These are phyloP conservation scores for Diaporthe destruens DNA, from an alignment of 2,329 filamentous ascomycete species.

Conservation along the genomic window DNA sequence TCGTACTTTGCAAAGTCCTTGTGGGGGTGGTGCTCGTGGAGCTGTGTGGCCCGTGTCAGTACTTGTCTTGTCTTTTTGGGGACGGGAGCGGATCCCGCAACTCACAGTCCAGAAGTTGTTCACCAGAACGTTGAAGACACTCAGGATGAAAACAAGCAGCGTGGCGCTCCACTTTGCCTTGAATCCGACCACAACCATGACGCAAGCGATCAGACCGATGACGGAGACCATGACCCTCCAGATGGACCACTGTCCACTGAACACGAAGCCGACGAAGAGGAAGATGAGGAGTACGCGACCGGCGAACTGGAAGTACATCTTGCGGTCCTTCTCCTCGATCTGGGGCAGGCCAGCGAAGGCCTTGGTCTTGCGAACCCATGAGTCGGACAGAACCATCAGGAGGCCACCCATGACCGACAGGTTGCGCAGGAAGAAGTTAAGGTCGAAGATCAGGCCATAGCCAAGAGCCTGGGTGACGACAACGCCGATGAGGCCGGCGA, in stretches of 20 bases:
- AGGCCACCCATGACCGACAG: slow-evolving; percentile 96
- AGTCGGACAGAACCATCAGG: slow-evolving; percentile 97
- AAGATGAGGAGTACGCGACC: slow-evolving; percentile 96
- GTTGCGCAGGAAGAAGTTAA: slow-evolving; percentile 99
- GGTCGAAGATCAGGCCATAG: slow-evolving; percentile 97
- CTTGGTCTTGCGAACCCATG: slow-evolving; percentile 97
- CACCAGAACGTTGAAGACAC: slow-evolving; percentile 95
- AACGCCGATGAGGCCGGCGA: slow-evolving; percentile 88
- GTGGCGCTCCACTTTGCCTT: slow-evolving; percentile 99
- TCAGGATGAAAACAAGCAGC: slow-evolving; percentile 93
- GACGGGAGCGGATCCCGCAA: slow-evolving; percentile 43
- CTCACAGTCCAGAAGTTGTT: slow-evolving; percentile 99
- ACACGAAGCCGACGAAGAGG: slow-evolving; percentile 96
- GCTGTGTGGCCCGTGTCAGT: slow-evolving; percentile 63
- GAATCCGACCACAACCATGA: slow-evolving; percentile 99
- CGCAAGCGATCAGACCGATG: slow-evolving; percentile 88
- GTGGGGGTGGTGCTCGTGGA: slow-evolving; percentile 97
- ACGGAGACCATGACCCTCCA: slow-evolving; percentile 88
- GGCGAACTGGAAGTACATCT: slow-evolving; percentile 99
- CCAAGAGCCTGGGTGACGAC: slow-evolving; percentile 94
- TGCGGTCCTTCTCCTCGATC: slow-evolving; percentile 98
- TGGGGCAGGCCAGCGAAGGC: slow-evolving; percentile 93
- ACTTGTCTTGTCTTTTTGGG: slow-evolving; percentile 29
- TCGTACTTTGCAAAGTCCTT: slow-evolving; percentile 99
- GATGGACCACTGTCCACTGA: slow-evolving; percentile 92